A percentile compares a stretch with the other conserved stretches of the same genome.
Evolutionary conservation across 2,329 filamentous ascomycete genomes (phyloP).

Genomic region (Exophiala aquamarina): DNA sequence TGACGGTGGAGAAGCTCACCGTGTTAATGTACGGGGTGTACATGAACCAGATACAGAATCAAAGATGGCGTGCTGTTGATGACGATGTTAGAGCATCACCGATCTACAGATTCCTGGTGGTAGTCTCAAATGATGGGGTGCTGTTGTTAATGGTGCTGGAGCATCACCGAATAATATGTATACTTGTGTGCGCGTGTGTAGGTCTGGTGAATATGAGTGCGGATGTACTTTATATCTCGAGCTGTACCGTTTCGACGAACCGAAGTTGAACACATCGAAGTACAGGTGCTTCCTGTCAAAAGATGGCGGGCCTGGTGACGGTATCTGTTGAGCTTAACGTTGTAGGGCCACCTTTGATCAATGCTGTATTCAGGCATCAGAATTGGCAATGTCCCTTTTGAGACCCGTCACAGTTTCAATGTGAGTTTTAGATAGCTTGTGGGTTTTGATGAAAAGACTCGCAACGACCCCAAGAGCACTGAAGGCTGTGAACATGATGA

Average conservation of each 20-base stretch:
- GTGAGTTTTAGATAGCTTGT: constrained; percentile 42
- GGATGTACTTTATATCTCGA: too few relatives aligned
- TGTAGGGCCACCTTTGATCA: too few relatives aligned
- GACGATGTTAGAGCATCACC: constrained; percentile 13
- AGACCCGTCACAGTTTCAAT: constrained; percentile 46
- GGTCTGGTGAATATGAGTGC: too few relatives aligned
- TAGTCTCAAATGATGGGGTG: constrained; percentile 15
- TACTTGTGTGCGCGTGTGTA: too few relatives aligned
- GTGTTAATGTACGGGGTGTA: constrained; percentile 8
- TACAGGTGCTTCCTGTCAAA: too few relatives aligned
- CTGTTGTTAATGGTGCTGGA: constrained; percentile 22
- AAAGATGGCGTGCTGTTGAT: constrained; percentile 16
- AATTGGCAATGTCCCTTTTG: constrained; percentile 29
- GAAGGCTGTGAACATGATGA: constrained; percentile 42
- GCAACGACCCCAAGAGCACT: constrained; percentile 16
- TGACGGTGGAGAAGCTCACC: constrained; percentile 26
- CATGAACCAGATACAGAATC: constrained; percentile 5
- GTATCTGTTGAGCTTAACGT: too few relatives aligned
- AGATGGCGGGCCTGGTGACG: too few relatives aligned
- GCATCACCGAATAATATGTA: constrained; percentile 13
- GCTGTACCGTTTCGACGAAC: too few relatives aligned
- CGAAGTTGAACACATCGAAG: too few relatives aligned
- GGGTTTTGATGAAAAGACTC: constrained; percentile 38
- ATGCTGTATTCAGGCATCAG: too few relatives aligned
- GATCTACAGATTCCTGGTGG: constrained; percentile 1